Evolutionary conservation across 2,329 filamentous ascomycete species (phyloP).

Genomic region (Pseudogymnoascus sp.): DNA sequence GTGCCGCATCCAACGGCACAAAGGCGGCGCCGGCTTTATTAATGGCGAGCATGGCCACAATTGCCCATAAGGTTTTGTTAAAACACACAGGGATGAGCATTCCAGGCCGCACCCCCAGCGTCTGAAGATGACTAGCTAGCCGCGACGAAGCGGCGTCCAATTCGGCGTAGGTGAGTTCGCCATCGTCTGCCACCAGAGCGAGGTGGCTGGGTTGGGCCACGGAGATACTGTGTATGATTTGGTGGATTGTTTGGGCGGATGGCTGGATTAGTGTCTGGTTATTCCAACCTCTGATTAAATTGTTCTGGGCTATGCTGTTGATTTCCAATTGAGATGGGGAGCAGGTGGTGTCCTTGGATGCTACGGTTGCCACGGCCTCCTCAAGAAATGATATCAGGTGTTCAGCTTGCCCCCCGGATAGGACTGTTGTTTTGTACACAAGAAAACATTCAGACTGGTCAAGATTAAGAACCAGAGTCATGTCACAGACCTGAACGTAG

Average conservation of each 20-base stretch:
- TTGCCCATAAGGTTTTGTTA: conserved; percentile 19
- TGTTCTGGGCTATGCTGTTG: not conserved
- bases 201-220: not conserved
- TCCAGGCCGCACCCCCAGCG: conserved; percentile 11
- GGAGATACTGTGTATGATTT: not conserved
- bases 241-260: not conserved
- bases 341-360: not conserved
- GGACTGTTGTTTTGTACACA: not conserved
- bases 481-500: not conserved
- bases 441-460: not conserved
- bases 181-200: conserved; percentile 10
- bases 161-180: conserved; percentile 14
- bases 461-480: not conserved
- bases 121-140: conserved; percentile 12
- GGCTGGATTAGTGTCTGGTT: not conserved
- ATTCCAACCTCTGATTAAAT: not conserved
- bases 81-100: conserved; percentile 17
- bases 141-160: conserved; percentile 11
- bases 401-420: not conserved
- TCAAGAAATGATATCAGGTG: not conserved
- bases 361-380: not conserved
- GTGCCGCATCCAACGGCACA: conserved; percentile 22
- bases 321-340: not conserved
- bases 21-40: conserved; percentile 21
- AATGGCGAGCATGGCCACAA: conserved; percentile 18